Conservation (phyloP, 1,284 basidiomycete species). For the Moniliophthora roreri region DNA sequence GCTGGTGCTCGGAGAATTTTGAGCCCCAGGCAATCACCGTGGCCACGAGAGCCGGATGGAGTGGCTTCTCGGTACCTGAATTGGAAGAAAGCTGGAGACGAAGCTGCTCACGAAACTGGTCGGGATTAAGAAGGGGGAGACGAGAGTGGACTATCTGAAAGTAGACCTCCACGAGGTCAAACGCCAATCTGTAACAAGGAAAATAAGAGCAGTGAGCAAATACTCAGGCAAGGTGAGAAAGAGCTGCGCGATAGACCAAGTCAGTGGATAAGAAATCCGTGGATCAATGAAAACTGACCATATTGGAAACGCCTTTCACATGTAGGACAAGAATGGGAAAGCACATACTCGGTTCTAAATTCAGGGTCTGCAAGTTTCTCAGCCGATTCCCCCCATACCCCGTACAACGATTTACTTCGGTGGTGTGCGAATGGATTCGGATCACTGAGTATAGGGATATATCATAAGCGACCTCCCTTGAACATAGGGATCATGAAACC, state of each 20-base stretch:
- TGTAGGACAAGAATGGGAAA: conserved; percentile 22
- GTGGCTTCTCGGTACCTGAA: conserved; percentile 32
- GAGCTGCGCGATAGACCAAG: conserved; percentile 13
- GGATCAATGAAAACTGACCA: conserved; percentile 23
- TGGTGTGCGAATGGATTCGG: conserved; percentile 29
- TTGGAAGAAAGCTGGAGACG: conserved; percentile 41
- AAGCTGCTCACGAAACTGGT: conserved; percentile 69
- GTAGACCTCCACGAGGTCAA: conserved; percentile 87
- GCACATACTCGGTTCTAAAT: conserved; percentile 75
- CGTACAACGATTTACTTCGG: conserved; percentile 44
- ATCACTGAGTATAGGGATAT: conserved; percentile 29
- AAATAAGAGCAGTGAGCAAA: conserved; percentile 2
- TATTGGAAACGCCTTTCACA: conserved; percentile 27
- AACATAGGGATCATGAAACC: conserved; percentile 12
- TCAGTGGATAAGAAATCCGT: conserved; percentile 10
- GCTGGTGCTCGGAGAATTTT: conserved; percentile 86
- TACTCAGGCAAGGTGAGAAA: conserved; percentile 6
- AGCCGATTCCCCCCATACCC: conserved; percentile 71
- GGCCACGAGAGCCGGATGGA: conserved; percentile 78
- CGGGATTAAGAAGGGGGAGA: conserved; percentile 77
- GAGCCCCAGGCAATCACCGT: conserved; percentile 92
- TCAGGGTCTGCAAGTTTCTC: conserved; percentile 64
- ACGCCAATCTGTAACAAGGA: conserved; percentile 62
- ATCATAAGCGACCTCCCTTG: conserved; percentile 14
- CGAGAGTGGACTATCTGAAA: conserved; percentile 88